Conservation (phyloP, 1,284 basidiomycete genomes). For the Rhodotorula sp. region DNA sequence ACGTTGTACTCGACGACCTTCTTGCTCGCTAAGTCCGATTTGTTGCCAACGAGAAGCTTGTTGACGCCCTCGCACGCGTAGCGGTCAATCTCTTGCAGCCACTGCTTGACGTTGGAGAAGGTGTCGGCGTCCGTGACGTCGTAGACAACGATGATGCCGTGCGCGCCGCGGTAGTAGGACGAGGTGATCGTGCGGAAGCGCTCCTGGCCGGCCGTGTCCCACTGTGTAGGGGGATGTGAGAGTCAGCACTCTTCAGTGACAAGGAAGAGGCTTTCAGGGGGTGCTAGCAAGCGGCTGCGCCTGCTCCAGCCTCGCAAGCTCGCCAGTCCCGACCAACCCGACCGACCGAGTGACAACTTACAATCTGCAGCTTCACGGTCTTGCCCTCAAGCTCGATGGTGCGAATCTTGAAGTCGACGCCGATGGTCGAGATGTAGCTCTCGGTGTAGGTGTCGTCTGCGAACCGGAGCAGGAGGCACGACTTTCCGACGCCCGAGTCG, state of each 20-base stretch:
- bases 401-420: slow-evolving; percentile 97
- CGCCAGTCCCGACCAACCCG: slow-evolving; percentile 9
- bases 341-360: slow-evolving; percentile 49
- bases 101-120: slow-evolving; percentile 98
- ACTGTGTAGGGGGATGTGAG: slow-evolving; percentile 56
- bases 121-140: slow-evolving; percentile 97
- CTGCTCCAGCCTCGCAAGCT: not conserved
- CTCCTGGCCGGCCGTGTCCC: slow-evolving; percentile 98
- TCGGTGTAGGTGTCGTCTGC: slow-evolving; percentile 55
- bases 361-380: slow-evolving; percentile 99
- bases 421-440: slow-evolving; percentile 53
- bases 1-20: slow-evolving; percentile 98
- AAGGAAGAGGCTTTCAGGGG: not conserved
- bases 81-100: slow-evolving; percentile 98
- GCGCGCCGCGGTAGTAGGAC: slow-evolving; percentile 87
- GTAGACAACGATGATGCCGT: slow-evolving; percentile 98
- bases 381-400: slow-evolving; percentile 99
- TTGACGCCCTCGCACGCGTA: slow-evolving; percentile 99
- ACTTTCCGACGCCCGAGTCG: slow-evolving; percentile 92
- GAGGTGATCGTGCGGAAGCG: slow-evolving; percentile 95
- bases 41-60: slow-evolving; percentile 97
- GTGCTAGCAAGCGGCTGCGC: too few relatives aligned
- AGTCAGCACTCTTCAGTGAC: slow-evolving; percentile 11
- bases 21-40: slow-evolving; percentile 95
- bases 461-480: slow-evolving; percentile 52